Evolutionary conservation across 768 basidiomycete genomes (phyloP).

Genomic region (Polyporus arcularius): DNA sequence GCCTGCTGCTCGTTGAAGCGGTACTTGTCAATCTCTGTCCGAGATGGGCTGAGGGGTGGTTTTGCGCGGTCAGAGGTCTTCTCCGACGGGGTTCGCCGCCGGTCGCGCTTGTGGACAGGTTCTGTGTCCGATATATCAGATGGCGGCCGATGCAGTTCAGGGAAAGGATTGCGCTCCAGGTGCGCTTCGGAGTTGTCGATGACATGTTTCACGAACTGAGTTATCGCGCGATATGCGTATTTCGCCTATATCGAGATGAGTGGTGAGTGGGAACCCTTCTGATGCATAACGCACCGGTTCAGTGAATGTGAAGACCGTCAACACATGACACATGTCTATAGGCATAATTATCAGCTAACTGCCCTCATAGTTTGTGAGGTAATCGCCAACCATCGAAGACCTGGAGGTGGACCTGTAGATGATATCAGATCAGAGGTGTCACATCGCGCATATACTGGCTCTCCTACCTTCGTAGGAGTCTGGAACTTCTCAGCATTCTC

Average conservation of each 20-base stretch:
- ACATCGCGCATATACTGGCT: not conserved
- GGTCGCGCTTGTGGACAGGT: constrained; percentile 9
- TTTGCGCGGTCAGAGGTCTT: not conserved
- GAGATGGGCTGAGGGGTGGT: not conserved
- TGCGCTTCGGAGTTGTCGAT: constrained; percentile 40
- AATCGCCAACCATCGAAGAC: constrained; percentile 61
- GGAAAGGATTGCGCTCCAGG: constrained; percentile 47
- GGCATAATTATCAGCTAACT: not conserved
- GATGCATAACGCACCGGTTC: constrained; percentile 42
- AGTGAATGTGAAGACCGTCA: constrained; percentile 72
- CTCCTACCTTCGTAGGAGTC: constrained; percentile 49
- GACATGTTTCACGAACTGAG: constrained; percentile 57
- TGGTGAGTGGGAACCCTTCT: not conserved
- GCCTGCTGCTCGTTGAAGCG: constrained; percentile 32
- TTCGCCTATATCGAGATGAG: constrained; percentile 44
- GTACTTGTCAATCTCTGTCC: constrained; percentile 31
- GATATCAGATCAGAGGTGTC: constrained; percentile 32
- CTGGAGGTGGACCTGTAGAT: constrained; percentile 71
- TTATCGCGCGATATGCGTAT: constrained; percentile 60
- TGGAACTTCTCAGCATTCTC: constrained; percentile 53
- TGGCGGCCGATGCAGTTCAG: constrained; percentile 39
- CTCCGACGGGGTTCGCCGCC: not conserved
- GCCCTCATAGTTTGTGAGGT: constrained; percentile 3
- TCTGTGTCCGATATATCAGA: constrained; percentile 29
- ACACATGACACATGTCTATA: constrained; percentile 70